Conservation (phyloP, 257 asterid genomes). For the Solanum ossicruentum region DNA sequence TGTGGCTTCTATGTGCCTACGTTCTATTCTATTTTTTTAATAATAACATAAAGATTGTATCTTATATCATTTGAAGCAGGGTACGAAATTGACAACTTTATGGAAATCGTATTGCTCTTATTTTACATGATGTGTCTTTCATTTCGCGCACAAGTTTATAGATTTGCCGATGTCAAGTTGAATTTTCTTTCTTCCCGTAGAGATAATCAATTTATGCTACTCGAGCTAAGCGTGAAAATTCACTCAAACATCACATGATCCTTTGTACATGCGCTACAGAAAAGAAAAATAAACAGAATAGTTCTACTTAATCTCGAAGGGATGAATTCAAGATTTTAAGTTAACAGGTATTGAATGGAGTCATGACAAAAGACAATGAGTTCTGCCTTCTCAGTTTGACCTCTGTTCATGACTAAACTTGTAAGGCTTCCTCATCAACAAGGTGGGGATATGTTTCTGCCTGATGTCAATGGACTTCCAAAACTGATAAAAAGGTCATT, state of each 20-base stretch:
- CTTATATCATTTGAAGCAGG: background rate
- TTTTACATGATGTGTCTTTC: background rate
- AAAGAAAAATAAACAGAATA: background rate
- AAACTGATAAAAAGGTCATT: background rate
- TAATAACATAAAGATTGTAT: background rate
- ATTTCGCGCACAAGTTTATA: background rate
- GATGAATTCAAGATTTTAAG: background rate
- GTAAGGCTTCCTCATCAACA: slow-evolving; percentile 12
- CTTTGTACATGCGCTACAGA: background rate
- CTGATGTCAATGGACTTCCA: slow-evolving; percentile 13
- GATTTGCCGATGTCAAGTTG: background rate
- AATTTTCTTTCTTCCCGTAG: background rate
- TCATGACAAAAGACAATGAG: background rate
- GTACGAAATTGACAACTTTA: background rate
- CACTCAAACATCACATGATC: too few species aligned
- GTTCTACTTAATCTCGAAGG: background rate
- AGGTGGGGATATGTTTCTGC: slow-evolving; percentile 15
- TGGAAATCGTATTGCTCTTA: background rate
- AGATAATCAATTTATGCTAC: background rate
- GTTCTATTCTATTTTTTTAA: background rate
- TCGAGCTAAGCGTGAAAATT: background rate
- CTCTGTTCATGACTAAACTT: slow-evolving; percentile 17
- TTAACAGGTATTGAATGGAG: background rate
- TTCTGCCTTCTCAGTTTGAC: slow-evolving; percentile 13
- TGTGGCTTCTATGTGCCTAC: background rate